Base-by-base conservation (phyloP, 345 rosid species). In the Limnanthes douglasii region DNA sequence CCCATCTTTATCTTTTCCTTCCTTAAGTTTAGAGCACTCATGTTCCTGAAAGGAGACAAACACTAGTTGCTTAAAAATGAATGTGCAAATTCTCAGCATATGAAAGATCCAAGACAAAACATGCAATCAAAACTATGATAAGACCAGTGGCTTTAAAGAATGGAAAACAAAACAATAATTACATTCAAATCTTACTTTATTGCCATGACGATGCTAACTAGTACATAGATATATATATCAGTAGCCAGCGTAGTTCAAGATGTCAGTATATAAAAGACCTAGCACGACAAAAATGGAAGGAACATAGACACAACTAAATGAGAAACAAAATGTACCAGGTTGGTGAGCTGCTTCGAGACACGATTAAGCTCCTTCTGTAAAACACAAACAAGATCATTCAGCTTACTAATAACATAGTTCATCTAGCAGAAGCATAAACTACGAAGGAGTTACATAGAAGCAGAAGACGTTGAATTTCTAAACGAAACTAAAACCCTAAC, bases 301-400 rank as follows among this genome's bases (percentile, higher is more conserved):
- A n/a, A n/a, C n/a, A n/a, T n/a, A n/a, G n/a, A n/a, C n/a, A n/a
- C n/a, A n/a, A n/a, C n/a, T n/a, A n/a, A n/a, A n/a, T n/a, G n/a
- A n/a, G n/a, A n/a, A n/a, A 24, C 19, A 17, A 33, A 18, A 39
- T 51, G 21, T 54, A 68, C 79, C 55, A 45, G 26, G 16, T 59
- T 32, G 2, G 50, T n/a, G 8, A 71, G 58, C 51, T 62, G 62
- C 64, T 65, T 66, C 6, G 75, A 65, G 8, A 61, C 69, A 41
- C 43, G 63, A 6, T 47, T 75, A 17, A 76, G 69, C 64, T 85
- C 85, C 54, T 23, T 66, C 95, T 85, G 79, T 34, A 39, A 60
- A n/a, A n/a, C n/a, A n/a, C n/a, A n/a, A n/a, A n/a, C n/a, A n/a
- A n/a, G n/a, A n/a, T n/a, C n/a, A n/a, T n/a, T n/a, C n/a, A n/a